Evolutionary conservation across 148 eudicot species (phyloP), one percentile per base, ranked within the genome.

Genomic region (Camellia japonica): DNA sequence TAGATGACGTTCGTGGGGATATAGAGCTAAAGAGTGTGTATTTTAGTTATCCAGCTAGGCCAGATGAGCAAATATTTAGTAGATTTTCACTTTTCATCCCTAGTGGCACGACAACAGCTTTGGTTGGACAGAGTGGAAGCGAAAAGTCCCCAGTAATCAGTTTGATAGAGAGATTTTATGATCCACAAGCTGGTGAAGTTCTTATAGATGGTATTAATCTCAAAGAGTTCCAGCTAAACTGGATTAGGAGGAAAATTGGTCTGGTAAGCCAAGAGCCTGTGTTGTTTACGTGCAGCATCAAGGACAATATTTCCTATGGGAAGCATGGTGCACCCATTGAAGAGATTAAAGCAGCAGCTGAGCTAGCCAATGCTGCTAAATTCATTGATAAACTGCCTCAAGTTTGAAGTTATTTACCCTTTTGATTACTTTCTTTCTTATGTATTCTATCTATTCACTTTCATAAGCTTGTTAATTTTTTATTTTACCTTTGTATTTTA

Each of bases 201-300:
- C 82, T 92, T 38, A 87, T 92, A 19, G 95, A 92, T 87, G 93
- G 90, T 16, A 75, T 80, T 47, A 84, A 90, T 82, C 81, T 92
- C 15, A 90, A 86, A 85, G 91, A 86, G 44, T 87, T 86, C 76
- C 93, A 89, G 62, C 86, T 92, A 23, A 89, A 79, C 82, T 92
- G 93, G 93, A 86, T 92, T 20, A 83, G 95, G 79, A 83, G 79
- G 42, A 92, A 90, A 71, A 92, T 92, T 14, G 90, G 92, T 30
- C 89, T 92, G 38, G 95, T 92, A 51, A 90, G 93, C 81, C 95
- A 92, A 84, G 95, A 92, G 47, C 95, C 95, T 46, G 90, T 90
- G n/a, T 64, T 92, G 23, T 92, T 92, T 71, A 80, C 87, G 9
- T 85, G 87, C 55, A 84, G 90, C 66, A 92, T 92, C 47, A 90